These are phyloP conservation scores for Botrytis tulipae DNA, from an alignment of 2,329 filamentous ascomycete species.

Conservation along the genomic window DNA sequence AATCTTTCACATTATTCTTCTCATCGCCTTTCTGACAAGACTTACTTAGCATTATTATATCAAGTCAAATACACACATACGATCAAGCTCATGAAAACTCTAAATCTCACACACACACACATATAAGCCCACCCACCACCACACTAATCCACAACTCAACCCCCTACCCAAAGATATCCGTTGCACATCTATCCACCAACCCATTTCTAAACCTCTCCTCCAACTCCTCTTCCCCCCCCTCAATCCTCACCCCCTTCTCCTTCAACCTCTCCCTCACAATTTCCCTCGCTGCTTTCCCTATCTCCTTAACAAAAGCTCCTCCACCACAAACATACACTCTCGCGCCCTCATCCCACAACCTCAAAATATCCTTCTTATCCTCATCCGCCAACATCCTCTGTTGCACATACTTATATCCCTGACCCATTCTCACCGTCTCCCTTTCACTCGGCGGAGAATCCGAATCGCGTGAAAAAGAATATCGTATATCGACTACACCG, in stretches of 20 bases:
- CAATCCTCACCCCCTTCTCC: neutral
- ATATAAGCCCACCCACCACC: neutral
- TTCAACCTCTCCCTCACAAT: neutral
- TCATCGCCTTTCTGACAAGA: too few relatives aligned
- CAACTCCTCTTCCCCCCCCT: neutral
- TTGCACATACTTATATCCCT: neutral
- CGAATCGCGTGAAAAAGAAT: neutral
- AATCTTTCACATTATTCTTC: too few relatives aligned
- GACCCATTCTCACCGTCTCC: neutral
- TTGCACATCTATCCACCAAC: neutral
- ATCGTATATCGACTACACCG: neutral
- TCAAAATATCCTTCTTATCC: neutral
- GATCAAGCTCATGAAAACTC: too few relatives aligned
- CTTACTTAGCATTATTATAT: too few relatives aligned
- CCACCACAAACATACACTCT: slow-evolving; percentile 1
- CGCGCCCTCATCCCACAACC: neutral
- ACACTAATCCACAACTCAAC: neutral
- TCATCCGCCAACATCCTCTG: neutral
- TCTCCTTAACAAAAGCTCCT: neutral
- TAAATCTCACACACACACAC: too few relatives aligned
- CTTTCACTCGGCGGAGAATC: neutral
- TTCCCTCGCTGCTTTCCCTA: neutral
- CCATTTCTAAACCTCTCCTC: neutral
- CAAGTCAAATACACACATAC: too few relatives aligned
- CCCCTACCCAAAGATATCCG: neutral